A percentile compares a stretch with the other conserved stretches of the same genome.
phyloP scores from a whole-genome alignment of 306 rosid genomes.

The Rubus idaeus region DNA sequence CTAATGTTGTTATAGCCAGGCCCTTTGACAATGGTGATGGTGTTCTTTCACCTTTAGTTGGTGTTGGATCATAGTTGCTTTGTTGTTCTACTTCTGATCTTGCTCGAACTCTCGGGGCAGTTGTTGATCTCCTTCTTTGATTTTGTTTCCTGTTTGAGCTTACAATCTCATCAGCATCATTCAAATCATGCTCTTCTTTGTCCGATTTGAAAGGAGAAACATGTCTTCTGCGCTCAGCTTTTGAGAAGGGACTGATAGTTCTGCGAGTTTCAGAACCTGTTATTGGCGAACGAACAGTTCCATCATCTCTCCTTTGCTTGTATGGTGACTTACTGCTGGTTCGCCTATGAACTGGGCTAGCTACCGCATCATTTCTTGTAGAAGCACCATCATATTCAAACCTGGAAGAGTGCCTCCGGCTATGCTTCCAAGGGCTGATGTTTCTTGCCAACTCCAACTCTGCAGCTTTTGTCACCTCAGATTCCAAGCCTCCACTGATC shows the following conservation, averaged over 20 bases:
- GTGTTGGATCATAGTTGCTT: slow-evolving; percentile 13
- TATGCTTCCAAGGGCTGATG: slow-evolving; percentile 38
- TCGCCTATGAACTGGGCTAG: slow-evolving; percentile 38
- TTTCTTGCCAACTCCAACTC: slow-evolving; percentile 25
- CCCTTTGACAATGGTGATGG: slow-evolving; percentile 32
- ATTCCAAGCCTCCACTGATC: slow-evolving; percentile 22
- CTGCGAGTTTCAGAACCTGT: slow-evolving; percentile 32
- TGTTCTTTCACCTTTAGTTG: slow-evolving; percentile 34
- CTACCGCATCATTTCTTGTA: slow-evolving; percentile 9
- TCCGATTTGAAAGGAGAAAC: slow-evolving; percentile 40
- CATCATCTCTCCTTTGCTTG: slow-evolving; percentile 40
- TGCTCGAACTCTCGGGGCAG: slow-evolving; percentile 67
- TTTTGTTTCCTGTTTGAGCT: slow-evolving; percentile 22
- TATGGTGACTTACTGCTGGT: slow-evolving; percentile 63
- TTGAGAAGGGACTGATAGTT: slow-evolving; percentile 53
- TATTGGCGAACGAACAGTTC: slow-evolving; percentile 14
- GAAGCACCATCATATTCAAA: slow-evolving; percentile 36
- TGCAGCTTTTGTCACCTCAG: slow-evolving; percentile 25
- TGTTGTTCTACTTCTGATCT: slow-evolving; percentile 35
- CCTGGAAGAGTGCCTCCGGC: slow-evolving; percentile 45
- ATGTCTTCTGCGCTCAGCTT: slow-evolving; percentile 47
- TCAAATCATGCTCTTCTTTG: slow-evolving; percentile 24
- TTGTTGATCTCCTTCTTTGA: slow-evolving; percentile 47
- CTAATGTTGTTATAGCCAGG: slow-evolving; percentile 12
- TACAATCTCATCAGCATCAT: slow-evolving; percentile 12